Evolutionary conservation across 2,329 filamentous ascomycete species (phyloP).

Genomic region (Aspergillus glaucus): DNA sequence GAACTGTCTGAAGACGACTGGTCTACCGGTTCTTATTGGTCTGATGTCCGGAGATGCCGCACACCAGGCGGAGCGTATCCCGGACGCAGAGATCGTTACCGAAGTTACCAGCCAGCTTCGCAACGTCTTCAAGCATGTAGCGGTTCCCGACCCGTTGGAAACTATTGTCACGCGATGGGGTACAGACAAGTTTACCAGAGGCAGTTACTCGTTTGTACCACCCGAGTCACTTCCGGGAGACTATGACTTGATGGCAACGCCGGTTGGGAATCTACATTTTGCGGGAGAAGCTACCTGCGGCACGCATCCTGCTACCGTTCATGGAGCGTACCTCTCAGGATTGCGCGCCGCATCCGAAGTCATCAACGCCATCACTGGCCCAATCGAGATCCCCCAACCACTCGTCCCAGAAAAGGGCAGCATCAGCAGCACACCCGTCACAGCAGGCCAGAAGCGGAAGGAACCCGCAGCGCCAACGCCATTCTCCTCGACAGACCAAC

Average conservation of each 20-base stretch:
- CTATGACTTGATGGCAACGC: slow-evolving; percentile 82
- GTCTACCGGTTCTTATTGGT: slow-evolving; percentile 78
- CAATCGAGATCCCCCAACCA: slow-evolving; percentile 69
- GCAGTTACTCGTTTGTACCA: slow-evolving; percentile 92
- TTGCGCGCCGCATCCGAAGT: slow-evolving; percentile 84
- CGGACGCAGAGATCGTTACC: slow-evolving; percentile 66
- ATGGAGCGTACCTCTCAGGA: slow-evolving; percentile 91
- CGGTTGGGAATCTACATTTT: slow-evolving; percentile 84
- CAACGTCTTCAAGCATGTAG: slow-evolving; percentile 59
- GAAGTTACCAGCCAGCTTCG: slow-evolving; percentile 76
- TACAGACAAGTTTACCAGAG: slow-evolving; percentile 81
- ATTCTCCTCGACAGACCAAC: slow-evolving; percentile 6
- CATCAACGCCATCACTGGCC: slow-evolving; percentile 70
- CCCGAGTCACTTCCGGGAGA: slow-evolving; percentile 76
- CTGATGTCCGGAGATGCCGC: slow-evolving; percentile 95
- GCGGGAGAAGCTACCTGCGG: slow-evolving; percentile 95
- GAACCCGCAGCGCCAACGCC: slow-evolving; percentile 7
- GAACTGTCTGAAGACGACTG: slow-evolving; percentile 86
- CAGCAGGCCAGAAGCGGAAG: slow-evolving; percentile 20
- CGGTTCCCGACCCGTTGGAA: slow-evolving; percentile 73
- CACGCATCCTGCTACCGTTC: slow-evolving; percentile 92
- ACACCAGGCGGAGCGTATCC: slow-evolving; percentile 72
- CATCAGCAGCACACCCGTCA: slow-evolving; percentile 14
- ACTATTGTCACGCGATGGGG: slow-evolving; percentile 89
- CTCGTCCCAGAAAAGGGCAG: slow-evolving; percentile 62